A percentile compares a stretch with the other conserved stretches of the same genome.
phyloP scores from a whole-genome alignment of 2,329 filamentous ascomycete genomes.

The Cercospora canescens region DNA sequence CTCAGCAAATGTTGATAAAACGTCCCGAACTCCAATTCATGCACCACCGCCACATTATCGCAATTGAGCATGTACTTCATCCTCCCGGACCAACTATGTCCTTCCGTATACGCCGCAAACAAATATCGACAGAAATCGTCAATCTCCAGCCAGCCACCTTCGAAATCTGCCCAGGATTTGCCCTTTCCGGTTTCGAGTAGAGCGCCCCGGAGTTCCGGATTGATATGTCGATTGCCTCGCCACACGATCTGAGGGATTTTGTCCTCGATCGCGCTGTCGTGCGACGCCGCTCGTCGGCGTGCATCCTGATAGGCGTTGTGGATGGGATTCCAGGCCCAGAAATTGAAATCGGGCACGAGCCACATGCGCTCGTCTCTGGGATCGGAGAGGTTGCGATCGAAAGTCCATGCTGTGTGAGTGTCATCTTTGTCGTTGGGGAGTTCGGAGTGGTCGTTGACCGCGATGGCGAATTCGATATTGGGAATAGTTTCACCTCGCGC shows the following conservation, averaged over 20 bases:
- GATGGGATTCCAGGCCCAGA: slow-evolving; percentile 39
- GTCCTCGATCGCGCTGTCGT: not conserved
- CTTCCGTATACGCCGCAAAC: slow-evolving; percentile 26
- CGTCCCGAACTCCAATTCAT: slow-evolving; percentile 20
- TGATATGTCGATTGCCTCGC: slow-evolving; percentile 24
- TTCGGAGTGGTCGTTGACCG: slow-evolving; percentile 44
- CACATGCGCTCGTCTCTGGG: slow-evolving; percentile 42
- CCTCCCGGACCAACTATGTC: slow-evolving; percentile 20
- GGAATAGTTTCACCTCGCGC: slow-evolving; percentile 41
- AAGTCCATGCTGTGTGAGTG: slow-evolving; percentile 26
- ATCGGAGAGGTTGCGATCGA: slow-evolving; percentile 22
- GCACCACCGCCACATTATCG: slow-evolving; percentile 19
- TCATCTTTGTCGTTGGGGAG: slow-evolving; percentile 10
- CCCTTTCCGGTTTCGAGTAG: not conserved
- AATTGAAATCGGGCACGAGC: slow-evolving; percentile 54
- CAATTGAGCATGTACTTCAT: slow-evolving; percentile 27
- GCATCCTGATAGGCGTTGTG: slow-evolving; percentile 14
- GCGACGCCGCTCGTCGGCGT: slow-evolving; percentile 1
- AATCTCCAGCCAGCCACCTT: not conserved
- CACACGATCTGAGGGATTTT: slow-evolving; percentile 13
- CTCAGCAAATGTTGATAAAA: slow-evolving; percentile 22
- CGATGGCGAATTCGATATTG: slow-evolving; percentile 50
- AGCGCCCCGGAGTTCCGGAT: slow-evolving; percentile 11
- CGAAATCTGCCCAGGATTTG: slow-evolving; percentile 9
- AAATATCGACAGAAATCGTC: slow-evolving; percentile 25